Base-by-base conservation (phyloP, 805 yeast species). In the Candida takata region DNA sequence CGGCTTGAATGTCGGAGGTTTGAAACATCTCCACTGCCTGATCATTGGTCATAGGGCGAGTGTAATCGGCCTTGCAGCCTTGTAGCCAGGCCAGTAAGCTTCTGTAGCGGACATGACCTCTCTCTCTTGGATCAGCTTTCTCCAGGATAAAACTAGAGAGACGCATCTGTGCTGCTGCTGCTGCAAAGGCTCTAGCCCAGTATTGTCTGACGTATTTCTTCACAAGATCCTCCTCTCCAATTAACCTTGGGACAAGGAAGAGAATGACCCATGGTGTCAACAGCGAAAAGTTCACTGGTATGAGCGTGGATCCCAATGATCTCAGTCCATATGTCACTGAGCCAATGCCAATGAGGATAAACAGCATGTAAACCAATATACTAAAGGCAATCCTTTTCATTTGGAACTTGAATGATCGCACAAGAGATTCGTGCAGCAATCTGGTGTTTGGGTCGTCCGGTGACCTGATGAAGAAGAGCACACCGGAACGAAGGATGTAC, bases 391-490 rank as follows among this genome's bases (percentile, higher is more conserved):
- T 78, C 43, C 95, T 69, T 20, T 81, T 75, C 16, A 88, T 43
- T 54, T 92, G 97, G 31, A 80, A 62, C 8, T 59, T 44, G 49
- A 90, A 70, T 1, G 95, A 84, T 45, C 83, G 77, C 39, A 83
- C 80, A 35, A 92, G 59, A 1, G 95, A 92, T 54, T 88, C 95
- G 45, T 86, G 90, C 28, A 90, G 70, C 10, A 92, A 72, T 45
- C 90, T 76, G 31, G 86, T 79, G 48, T 84, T 82, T 27, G 95
- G 95, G 54, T 92, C 97, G 48, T 87, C 96, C 5, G 96, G 95
- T 16, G 95, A 86, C 48, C 95, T 72, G 41, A 92, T 83, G 62
- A 92, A 92, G 57, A 77, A 92, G 31, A 92, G 65, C 8, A 85
- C 95, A 10, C 98, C 99, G 0, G 83, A 80, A 37, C 99, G 72